Evolutionary conservation across 345 rosid species (phyloP), one percentile per base, ranked within the genome.

Genomic region (Rhodamnia rubescens): DNA sequence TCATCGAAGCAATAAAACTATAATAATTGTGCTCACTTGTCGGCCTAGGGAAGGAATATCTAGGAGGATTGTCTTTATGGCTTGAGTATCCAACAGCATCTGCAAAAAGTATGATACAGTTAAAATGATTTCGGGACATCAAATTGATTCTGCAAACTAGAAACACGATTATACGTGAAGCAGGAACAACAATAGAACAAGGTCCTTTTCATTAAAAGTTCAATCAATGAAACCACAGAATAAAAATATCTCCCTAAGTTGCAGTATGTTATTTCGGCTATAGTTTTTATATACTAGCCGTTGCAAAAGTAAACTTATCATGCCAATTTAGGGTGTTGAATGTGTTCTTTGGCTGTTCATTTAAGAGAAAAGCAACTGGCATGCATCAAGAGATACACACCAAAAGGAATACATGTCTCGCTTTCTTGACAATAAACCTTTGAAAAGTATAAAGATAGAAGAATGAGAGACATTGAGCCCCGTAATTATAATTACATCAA

Each of bases 81-180:
- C 99, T 90, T 97, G 99, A 40, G 99, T 97, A 89, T 96, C 99
- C 89, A 95, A 90, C 82, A 96, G 92, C 99, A 96, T 96, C 99
- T 95, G 94, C 92, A 92, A 85, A 81, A 44, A 74, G 49, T 42
- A 47, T 36, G 26, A 78, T 5, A n/a, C 55, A 32, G 36, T 42
- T 2, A 58, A 86, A 54, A 78, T 32, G 4, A 54, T 54, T 12
- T 9, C 40, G 1, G 36, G 58, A 82, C 40, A 21, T 27, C 42
- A 53, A 2, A 81, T 81, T 81, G 56, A 16, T 29, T 14, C 56
- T 12, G 11, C 83, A 81, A 50, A 81, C 40, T 81, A 81, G 56
- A 69, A 21, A 32, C 40, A 36, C 20, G n/a, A 11, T 81, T 50
- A 29, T n/a, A 49, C 55, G 4, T 0, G 12, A 81, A 53, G 0